Evolutionary conservation across 352 stramenopile species (phyloP), one percentile per base, ranked within the genome.

Genomic region (Globisporangium nunn): DNA sequence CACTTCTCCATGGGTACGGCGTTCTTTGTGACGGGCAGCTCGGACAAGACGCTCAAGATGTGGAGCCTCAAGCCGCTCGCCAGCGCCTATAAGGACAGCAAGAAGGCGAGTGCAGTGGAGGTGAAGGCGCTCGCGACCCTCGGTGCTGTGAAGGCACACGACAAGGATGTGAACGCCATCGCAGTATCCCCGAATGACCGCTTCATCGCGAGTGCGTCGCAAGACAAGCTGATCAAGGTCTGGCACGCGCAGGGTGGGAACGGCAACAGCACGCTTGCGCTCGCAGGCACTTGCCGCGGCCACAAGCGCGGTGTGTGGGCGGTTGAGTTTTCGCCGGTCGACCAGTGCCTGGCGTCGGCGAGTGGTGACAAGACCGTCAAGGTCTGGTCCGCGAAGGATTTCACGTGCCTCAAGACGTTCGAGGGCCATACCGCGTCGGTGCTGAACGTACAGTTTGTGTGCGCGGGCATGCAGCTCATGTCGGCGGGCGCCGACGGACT

Each of bases 181-280:
- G 89, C 94, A 3, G 74, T 99, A n/a, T 88, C 95, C 28, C 97
- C 96, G 4, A 99, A 99, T 67, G 96, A 99, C 63, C 95, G 91
- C 3, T 80, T 99, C 14, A 88, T 99, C 54, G 97, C 97, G 7
- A 98, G 92, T 67, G 96, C 93, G 12, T 98, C 90, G 50, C 95
- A 98, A 74, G 97, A 99, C 75, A 99, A 98, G 66, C 93, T 95
- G 33, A 96, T 98, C 46, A 98, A 98, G 68, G 72, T 99, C 37
- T 99, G 97, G 96, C 79, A 88, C 61, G 74, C 88, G 17, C 78
- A 84, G 61, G 64, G 72, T 8, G 72, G 54, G 29, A 79, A 73
- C 49, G 74, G 70, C 33, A 67, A 49, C 37, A 75, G 81, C 8
- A 78, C 97, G 47, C 75, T 99, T 51, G 76, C 78, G 40, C 66